These are phyloP conservation scores for Leccinum fibrillosum DNA, from an alignment of 768 basidiomycete genomes.

Conservation along the genomic window DNA sequence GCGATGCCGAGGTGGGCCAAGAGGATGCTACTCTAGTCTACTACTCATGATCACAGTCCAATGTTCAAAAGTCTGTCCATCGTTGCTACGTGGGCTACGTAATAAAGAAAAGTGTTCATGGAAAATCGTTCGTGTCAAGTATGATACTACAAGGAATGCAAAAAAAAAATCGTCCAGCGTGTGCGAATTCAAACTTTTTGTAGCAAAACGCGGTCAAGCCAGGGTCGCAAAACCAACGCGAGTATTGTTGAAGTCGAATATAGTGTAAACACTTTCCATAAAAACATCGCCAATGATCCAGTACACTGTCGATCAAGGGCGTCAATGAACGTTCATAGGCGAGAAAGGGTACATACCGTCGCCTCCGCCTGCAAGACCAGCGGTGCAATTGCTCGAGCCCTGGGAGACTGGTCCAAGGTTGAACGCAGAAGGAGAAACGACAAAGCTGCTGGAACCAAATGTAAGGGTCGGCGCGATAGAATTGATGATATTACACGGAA, in stretches of 20 bases:
- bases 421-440: constrained; percentile 34
- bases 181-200: not conserved
- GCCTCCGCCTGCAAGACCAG: constrained; percentile 34
- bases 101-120: not conserved
- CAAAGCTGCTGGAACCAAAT: constrained; percentile 38
- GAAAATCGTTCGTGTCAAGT: not conserved
- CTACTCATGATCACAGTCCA: not conserved
- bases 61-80: not conserved
- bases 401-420: constrained; percentile 39
- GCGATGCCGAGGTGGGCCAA: constrained; percentile 90
- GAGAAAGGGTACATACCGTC: constrained; percentile 9
- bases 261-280: constrained; percentile 30
- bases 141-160: not conserved
- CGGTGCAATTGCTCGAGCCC: constrained; percentile 35
- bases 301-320: constrained; percentile 14
- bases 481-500: constrained; percentile 31
- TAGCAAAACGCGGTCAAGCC: constrained; percentile 4
- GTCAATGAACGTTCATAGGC: not conserved
- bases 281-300: constrained; percentile 38
- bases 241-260: constrained; percentile 31
- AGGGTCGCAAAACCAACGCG: constrained; percentile 42
- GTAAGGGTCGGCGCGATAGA: constrained; percentile 32
- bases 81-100: not conserved
- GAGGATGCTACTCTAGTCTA: constrained; percentile 57
- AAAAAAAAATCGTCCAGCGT: constrained; percentile 3